Conservation (phyloP, 768 basidiomycete species). For the Trametes villosa region DNA sequence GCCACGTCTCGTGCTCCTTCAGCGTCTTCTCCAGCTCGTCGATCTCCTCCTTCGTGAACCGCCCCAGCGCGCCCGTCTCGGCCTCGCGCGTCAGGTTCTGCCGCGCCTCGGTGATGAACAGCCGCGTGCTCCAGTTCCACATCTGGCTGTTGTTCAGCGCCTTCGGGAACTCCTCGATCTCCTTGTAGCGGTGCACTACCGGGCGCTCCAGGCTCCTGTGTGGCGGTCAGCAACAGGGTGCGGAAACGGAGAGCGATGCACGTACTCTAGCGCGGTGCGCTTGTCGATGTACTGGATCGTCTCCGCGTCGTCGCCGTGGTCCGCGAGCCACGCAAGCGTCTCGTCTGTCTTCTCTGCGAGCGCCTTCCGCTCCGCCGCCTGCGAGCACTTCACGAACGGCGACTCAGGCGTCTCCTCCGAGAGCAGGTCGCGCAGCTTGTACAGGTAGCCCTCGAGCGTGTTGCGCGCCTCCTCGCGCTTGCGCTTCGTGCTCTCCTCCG, state of each 20-base stretch:
- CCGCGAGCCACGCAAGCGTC: conserved; percentile 81
- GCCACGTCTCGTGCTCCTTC: conserved; percentile 83
- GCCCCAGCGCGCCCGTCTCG: conserved; percentile 60
- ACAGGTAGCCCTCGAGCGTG: conserved; percentile 90
- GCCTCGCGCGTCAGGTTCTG: conserved; percentile 72
- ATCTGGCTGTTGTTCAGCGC: conserved; percentile 82
- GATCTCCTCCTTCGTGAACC: conserved; percentile 89
- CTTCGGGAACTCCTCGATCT: conserved; percentile 84
- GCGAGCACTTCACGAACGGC: conserved; percentile 87
- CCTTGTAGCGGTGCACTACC: conserved; percentile 85
- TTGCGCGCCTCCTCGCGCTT: conserved; percentile 91
- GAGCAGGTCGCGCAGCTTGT: conserved; percentile 84
- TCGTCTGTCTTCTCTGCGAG: conserved; percentile 72
- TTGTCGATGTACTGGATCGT: conserved; percentile 76
- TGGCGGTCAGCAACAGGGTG: neutral
- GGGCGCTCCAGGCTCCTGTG: conserved; percentile 76
- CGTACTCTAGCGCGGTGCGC: conserved; percentile 84
- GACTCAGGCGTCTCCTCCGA: conserved; percentile 61
- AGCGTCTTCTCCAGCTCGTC: conserved; percentile 76
- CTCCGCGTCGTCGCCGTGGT: conserved; percentile 82
- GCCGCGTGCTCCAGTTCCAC: conserved; percentile 84
- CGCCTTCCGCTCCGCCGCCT: conserved; percentile 65
- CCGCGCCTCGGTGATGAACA: conserved; percentile 86
- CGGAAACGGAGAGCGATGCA: conserved; percentile 22
- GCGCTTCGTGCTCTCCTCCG: conserved; percentile 74